Base-by-base conservation (phyloP, 1,284 basidiomycete species). In the Irpex sp. region DNA sequence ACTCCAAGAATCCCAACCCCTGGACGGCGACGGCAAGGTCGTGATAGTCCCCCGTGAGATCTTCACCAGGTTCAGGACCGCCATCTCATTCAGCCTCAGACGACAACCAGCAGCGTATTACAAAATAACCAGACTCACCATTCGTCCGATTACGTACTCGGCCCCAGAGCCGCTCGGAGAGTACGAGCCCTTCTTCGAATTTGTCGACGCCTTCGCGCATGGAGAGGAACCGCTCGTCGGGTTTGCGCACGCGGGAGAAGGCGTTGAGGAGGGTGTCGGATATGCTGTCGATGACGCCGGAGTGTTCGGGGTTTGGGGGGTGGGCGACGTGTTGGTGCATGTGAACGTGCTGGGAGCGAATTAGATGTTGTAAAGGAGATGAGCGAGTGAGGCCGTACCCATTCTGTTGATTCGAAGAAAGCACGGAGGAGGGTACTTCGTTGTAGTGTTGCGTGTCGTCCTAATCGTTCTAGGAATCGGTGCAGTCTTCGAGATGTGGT, bases 391-490 rank as follows among this genome's bases (percentile, higher is more conserved):
- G 26, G 55, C 21, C 86, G 64, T 73, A 96, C 95, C 97, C 97
- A 99, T 94, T 99, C 96, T 47, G 92, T 92, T 9, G 95, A 97
- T 74, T 95, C 94, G 61, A 99, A 88, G 77, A 99, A 99, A 56
- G 93, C 93, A 21, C 92, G 87, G 19, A 97, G 82, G 17, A 98
- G 85, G 15, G 91, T 92, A 65, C 93, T 93, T 50, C 97, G 83
- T 73, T 97, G 95, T n/a, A 99, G 79, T 0, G 93, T 97, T 8
- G 97, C 96, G 76, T 99, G 97, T 43, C 94, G 85, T 51, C 93
- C 84, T 65, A 99, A 78, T 47, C 97, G 88, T 74, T 97, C 90
- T 37, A 98, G 79, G 77, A 98, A 99, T 56, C 94, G 90, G 74
- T 98, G 90, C 3, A 99, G 85, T 68, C 95, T 97, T 70, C 57